These are phyloP conservation scores for Tubosaeta sp. DNA, from an alignment of 768 basidiomycete genomes.

Conservation along the genomic window DNA sequence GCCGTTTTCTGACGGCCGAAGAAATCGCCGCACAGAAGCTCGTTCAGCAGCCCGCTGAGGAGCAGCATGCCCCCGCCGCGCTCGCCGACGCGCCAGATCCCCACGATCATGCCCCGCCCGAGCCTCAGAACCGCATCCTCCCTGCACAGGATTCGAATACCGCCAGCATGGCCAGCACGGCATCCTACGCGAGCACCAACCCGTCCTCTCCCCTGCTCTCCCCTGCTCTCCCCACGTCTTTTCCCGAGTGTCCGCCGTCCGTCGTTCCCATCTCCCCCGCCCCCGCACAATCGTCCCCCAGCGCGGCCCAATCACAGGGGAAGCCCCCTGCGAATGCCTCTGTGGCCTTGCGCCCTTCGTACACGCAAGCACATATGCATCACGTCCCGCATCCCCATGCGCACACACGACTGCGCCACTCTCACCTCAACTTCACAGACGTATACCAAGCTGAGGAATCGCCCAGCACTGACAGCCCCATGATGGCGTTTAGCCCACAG, in stretches of 20 bases:
- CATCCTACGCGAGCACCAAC: conserved; percentile 22
- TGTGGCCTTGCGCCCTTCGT: conserved; percentile 55
- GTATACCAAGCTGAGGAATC: conserved; percentile 32
- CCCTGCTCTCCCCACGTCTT: conserved; percentile 11
- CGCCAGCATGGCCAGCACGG: not conserved
- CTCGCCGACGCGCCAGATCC: conserved; percentile 18
- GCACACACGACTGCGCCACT: conserved; percentile 69
- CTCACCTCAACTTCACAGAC: conserved; percentile 45
- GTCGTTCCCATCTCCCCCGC: conserved; percentile 17
- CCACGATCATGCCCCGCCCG: conserved; percentile 11
- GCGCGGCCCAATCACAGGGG: conserved; percentile 17
- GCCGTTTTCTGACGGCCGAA: conserved; percentile 94
- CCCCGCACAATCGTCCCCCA: conserved; percentile 22
- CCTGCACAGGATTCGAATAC: conserved; percentile 15
- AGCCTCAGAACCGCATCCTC: conserved; percentile 17
- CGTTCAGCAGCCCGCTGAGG: conserved; percentile 25
- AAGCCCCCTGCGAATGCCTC: conserved; percentile 35
- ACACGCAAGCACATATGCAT: conserved; percentile 61
- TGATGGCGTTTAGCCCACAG: conserved; percentile 45
- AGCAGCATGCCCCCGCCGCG: conserved; percentile 17
- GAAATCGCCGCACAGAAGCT: conserved; percentile 85
- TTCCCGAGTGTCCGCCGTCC: not conserved
- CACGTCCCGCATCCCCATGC: conserved; percentile 79
- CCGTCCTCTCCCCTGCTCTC: conserved; percentile 20
- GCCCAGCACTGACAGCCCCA: conserved; percentile 36